A percentile compares a stretch with the other conserved stretches of the same genome.
Evolutionary conservation across 1,284 basidiomycete genomes (phyloP).

Genomic region (Cryptococcus hybrid): DNA sequence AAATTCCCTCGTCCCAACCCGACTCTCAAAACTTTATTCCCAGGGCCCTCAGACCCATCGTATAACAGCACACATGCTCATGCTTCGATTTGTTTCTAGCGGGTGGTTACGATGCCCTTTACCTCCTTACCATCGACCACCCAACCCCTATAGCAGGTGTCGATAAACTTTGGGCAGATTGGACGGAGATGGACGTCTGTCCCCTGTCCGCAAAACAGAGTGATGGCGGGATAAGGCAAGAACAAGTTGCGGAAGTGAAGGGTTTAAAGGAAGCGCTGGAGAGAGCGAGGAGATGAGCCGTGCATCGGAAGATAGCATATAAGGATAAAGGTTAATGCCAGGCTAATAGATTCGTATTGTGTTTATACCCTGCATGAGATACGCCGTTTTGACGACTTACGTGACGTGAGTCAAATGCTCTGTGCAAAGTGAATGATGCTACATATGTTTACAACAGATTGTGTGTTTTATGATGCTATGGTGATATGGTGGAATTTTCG

Average conservation of each 20-base stretch:
- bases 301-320: too few species aligned
- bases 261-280: conserved; percentile 57
- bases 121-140: conserved; percentile 74
- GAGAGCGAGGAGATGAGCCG: too few species aligned
- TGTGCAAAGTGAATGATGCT: too few species aligned
- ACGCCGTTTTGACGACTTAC: too few species aligned
- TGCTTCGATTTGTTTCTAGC: conserved; percentile 55
- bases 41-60: not conserved
- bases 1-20: not conserved
- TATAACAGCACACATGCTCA: not conserved
- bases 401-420: too few species aligned
- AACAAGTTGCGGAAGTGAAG: conserved; percentile 60
- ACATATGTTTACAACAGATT: too few species aligned
- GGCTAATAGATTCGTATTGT: too few species aligned
- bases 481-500: too few species aligned
- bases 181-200: conserved; percentile 70
- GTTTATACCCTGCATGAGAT: too few species aligned
- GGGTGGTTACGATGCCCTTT: conserved; percentile 96
- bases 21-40: not conserved
- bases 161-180: conserved; percentile 71
- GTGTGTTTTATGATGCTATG: too few species aligned
- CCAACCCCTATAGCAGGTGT: conserved; percentile 51
- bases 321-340: too few species aligned
- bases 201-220: conserved; percentile 77
- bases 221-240: conserved; percentile 67